Evolutionary conservation across 1,284 basidiomycete species (phyloP).

Genomic region (Leccinum solheimii): DNA sequence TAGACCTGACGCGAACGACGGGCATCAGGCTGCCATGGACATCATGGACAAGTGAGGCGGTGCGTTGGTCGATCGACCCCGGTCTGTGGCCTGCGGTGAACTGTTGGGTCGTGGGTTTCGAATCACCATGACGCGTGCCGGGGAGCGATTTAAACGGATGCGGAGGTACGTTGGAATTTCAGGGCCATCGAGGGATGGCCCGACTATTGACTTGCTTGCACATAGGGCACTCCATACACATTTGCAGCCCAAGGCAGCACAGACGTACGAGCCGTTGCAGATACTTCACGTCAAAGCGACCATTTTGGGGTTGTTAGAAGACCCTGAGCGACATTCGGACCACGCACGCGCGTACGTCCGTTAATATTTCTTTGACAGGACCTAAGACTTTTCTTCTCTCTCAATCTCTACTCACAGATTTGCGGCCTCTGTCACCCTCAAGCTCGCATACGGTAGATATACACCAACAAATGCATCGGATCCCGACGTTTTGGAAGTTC

Average conservation of each 20-base stretch:
- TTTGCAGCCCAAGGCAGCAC: slow-evolving; percentile 6
- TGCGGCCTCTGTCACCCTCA: slow-evolving; percentile 7
- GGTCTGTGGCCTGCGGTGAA: slow-evolving; percentile 6
- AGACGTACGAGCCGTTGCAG: slow-evolving; percentile 9
- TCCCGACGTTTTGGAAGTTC: slow-evolving; percentile 2
- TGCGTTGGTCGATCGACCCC: slow-evolving; percentile 7
- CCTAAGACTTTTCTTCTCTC: neutral
- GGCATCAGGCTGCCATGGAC: slow-evolving; percentile 13
- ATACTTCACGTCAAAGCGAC: neutral
- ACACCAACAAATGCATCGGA: slow-evolving; percentile 1
- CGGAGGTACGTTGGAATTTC: neutral
- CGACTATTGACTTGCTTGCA: neutral
- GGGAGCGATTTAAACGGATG: slow-evolving; percentile 14
- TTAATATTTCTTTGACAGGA: neutral
- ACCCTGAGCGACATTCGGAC: neutral
- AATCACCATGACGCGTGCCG: neutral
- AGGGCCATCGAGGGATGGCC: neutral
- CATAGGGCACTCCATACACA: slow-evolving; percentile 14
- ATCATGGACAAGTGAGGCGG: slow-evolving; percentile 17
- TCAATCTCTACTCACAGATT: slow-evolving; percentile 5
- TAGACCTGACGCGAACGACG: neutral
- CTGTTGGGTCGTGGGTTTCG: slow-evolving; percentile 12
- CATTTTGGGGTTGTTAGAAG: slow-evolving; percentile 6
- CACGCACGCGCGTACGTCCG: slow-evolving; percentile 5
- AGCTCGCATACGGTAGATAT: slow-evolving; percentile 13